A percentile compares a stretch with the other conserved stretches of the same genome.
These are phyloP conservation scores for Pyrenula massariospora DNA, from an alignment of 495 filamentous ascomycete species.

Conservation along the genomic window DNA sequence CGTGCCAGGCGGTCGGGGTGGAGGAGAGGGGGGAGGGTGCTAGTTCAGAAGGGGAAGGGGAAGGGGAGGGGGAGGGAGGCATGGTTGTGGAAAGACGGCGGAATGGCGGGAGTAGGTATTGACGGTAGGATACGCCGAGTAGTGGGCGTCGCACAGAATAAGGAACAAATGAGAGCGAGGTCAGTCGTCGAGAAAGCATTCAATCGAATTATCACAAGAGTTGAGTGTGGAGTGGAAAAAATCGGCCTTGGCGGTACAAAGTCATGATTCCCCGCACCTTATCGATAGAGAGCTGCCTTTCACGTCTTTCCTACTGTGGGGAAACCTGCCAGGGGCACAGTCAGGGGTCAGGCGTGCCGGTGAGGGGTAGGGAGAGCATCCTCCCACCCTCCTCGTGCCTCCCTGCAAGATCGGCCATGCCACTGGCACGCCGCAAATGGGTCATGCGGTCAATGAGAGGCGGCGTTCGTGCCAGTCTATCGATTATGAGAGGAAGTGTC, in stretches of 20 bases:
- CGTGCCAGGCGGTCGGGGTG: not conserved
- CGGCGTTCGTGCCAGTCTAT: too few relatives aligned
- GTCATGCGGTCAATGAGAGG: too few relatives aligned
- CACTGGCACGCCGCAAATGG: too few relatives aligned
- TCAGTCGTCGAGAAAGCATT: too few relatives aligned
- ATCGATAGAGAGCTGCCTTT: not conserved
- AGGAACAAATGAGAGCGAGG: too few relatives aligned
- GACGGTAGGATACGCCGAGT: not conserved
- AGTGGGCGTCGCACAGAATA: too few relatives aligned
- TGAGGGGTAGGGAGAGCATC: slow-evolving; percentile 3
- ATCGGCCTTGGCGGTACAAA: not conserved
- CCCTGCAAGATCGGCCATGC: not conserved
- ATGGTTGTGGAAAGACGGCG: not conserved
- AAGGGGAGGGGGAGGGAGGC: not conserved
- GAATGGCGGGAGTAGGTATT: not conserved
- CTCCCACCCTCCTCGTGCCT: slow-evolving; percentile 1
- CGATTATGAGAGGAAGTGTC: too few relatives aligned
- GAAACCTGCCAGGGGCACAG: too few relatives aligned
- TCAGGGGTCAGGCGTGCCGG: slow-evolving; percentile 2
- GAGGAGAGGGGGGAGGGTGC: slow-evolving; percentile 3
- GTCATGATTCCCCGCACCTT: not conserved
- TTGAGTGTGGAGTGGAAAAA: too few relatives aligned
- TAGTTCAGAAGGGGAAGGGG: not conserved
- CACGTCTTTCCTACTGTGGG: not conserved
- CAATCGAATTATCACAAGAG: too few relatives aligned